Evolutionary conservation across 768 basidiomycete genomes (phyloP), one percentile per base, ranked within the genome.

Genomic region (Russula lepida): DNA sequence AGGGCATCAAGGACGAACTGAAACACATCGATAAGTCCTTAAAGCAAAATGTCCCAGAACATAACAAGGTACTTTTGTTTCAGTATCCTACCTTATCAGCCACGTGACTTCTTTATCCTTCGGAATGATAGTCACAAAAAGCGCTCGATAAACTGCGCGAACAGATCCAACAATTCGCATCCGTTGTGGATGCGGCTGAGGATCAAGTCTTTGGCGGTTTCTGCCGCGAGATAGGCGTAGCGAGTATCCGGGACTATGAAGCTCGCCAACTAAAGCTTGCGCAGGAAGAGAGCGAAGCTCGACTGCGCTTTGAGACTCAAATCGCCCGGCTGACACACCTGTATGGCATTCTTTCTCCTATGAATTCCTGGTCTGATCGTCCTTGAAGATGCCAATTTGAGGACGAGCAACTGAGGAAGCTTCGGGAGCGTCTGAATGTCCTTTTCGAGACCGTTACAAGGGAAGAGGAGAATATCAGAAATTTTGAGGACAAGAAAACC

Each of bases 181-280:
- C 74, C 4, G 77, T 79, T 4, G 78, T 98, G 67, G 80, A 93
- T 65, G 77, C 75, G 7, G 92, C 89, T 0, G 97, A 98, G 69
- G 90, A 92, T 68, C 76, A 76, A 3, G 74, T 95, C 13, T 98
- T 95, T 69, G 75, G 72, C 1, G 71, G 74, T 3, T 98, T 99
- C 75, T 98, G 95, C 70, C 71, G 73, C 39, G 81, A 83, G 66
- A 93, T 98, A 65, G 81, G 84, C 11, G 86, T 97, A 7, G 71
- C 74, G 17, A 85, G 85, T 72, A 92, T 99, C 64, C 84, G 95
- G 28, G 92, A 95, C 67, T 99, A 95, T 70, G 95, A 98, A 73
- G 89, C 92, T 69, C 84, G 88, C 23, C 92, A 95, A 69, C 77
- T 98, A 32, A 89, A 87, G 71, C 82, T 90, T 25, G 92, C 90